phyloP scores from a whole-genome alignment of 352 stramenopile genomes.

The Pythium oligandrum region DNA sequence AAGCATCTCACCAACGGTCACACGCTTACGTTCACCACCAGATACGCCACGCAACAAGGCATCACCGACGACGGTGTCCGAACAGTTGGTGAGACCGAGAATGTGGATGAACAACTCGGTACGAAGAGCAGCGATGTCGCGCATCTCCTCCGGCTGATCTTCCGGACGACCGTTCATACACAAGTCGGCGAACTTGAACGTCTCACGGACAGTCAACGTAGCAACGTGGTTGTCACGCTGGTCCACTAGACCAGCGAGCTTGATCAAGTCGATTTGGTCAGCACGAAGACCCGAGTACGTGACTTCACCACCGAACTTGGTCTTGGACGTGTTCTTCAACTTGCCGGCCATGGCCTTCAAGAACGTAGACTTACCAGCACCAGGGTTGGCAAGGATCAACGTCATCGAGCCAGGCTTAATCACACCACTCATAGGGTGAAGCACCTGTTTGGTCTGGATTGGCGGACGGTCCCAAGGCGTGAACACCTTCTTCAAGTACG shows the following conservation, averaged over 20 bases:
- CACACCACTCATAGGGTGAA: slow-evolving; percentile 59
- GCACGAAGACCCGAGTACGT: slow-evolving; percentile 49
- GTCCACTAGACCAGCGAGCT: slow-evolving; percentile 60
- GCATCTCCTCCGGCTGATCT: slow-evolving; percentile 65
- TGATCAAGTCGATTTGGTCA: slow-evolving; percentile 59
- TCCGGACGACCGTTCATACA: slow-evolving; percentile 67
- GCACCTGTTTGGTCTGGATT: slow-evolving; percentile 37
- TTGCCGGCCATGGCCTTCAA: slow-evolving; percentile 69
- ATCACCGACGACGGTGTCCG: slow-evolving; percentile 92
- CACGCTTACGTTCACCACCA: slow-evolving; percentile 81
- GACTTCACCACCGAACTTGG: slow-evolving; percentile 50
- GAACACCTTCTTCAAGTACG: slow-evolving; percentile 39
- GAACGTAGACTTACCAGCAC: slow-evolving; percentile 74
- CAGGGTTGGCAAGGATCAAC: slow-evolving; percentile 65
- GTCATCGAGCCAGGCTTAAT: slow-evolving; percentile 44
- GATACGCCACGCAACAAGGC: slow-evolving; percentile 83
- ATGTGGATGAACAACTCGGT: slow-evolving; percentile 71
- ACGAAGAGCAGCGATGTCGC: slow-evolving; percentile 58
- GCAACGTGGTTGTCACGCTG: slow-evolving; percentile 86
- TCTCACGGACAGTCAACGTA: slow-evolving; percentile 92
- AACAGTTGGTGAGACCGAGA: slow-evolving; percentile 85
- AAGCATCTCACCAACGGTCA: slow-evolving; percentile 92
- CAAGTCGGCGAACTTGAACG: slow-evolving; percentile 93
- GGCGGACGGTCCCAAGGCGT: slow-evolving; percentile 43
- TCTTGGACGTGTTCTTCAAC: slow-evolving; percentile 37